These are phyloP conservation scores for Chenopodium quinoa DNA, from an alignment of 148 eudicot species.

Conservation along the genomic window DNA sequence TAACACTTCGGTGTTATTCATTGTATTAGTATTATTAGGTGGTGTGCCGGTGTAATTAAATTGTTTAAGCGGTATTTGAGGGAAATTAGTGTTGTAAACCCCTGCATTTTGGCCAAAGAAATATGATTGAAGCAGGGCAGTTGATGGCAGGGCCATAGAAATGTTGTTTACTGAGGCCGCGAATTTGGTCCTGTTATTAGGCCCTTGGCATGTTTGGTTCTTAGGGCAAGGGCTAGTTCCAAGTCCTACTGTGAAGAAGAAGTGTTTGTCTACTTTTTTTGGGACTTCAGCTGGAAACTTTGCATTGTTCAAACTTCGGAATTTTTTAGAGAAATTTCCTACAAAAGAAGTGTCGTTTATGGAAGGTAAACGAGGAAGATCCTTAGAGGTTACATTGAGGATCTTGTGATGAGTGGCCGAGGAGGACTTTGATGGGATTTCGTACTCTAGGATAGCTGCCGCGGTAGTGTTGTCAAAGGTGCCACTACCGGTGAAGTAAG, in stretches of 20 bases:
- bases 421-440: slow-evolving; percentile 16
- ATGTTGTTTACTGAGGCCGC: slow-evolving; percentile 56
- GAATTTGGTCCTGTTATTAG: slow-evolving; percentile 48
- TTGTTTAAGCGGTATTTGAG: slow-evolving; percentile 30
- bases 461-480: slow-evolving; percentile 67
- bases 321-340: slow-evolving; percentile 36
- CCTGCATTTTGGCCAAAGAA: slow-evolving; percentile 32
- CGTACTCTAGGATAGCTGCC: slow-evolving; percentile 54
- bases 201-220: slow-evolving; percentile 68
- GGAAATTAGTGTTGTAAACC: slow-evolving; percentile 48
- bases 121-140: slow-evolving; percentile 46
- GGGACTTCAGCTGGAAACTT: slow-evolving; percentile 55
- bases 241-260: slow-evolving; percentile 58
- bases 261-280: slow-evolving; percentile 37
- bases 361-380: slow-evolving; percentile 42
- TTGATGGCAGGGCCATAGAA: slow-evolving; percentile 48
- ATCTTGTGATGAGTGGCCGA: slow-evolving; percentile 9
- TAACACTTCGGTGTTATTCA: slow-evolving; percentile 45
- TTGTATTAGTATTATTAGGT: slow-evolving; percentile 44
- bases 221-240: slow-evolving; percentile 55
- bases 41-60: slow-evolving; percentile 64
- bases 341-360: slow-evolving; percentile 54
- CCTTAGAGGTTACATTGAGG: slow-evolving; percentile 4
- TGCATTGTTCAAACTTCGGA: slow-evolving; percentile 45
- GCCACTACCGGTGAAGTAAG: slow-evolving; percentile 60